Percentiles rank a stretch among this genome's conserved stretches.
Evolutionary conservation across 495 filamentous ascomycete genomes (phyloP).

Genomic region (Neurospora discreta): DNA sequence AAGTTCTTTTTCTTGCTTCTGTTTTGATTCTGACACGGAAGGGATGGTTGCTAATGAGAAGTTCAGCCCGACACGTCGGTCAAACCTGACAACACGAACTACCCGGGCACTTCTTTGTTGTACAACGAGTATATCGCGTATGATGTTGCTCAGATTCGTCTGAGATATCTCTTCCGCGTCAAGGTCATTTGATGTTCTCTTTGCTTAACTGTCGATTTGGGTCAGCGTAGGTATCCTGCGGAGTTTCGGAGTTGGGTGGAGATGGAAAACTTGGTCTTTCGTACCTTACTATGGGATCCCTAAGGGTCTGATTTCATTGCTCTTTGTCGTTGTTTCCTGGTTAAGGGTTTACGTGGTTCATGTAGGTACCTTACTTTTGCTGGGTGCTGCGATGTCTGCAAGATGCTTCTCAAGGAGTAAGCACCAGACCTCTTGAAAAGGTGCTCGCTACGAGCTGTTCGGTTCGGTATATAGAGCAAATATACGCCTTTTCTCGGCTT

Average conservation of each 20-base stretch:
- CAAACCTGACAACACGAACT: slow-evolving; percentile 26
- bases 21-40: neutral
- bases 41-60: neutral
- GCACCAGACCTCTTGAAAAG: neutral
- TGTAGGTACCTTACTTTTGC: neutral
- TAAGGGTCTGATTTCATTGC: neutral
- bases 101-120: slow-evolving; percentile 23
- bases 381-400: neutral
- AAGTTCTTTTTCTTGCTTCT: slow-evolving; percentile 9
- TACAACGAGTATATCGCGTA: slow-evolving; percentile 77
- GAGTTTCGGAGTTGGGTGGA: neutral
- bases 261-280: neutral
- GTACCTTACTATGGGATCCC: neutral
- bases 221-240: neutral
- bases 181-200: slow-evolving; percentile 11
- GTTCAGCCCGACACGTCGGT: slow-evolving; percentile 35
- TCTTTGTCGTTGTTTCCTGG: neutral
- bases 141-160: slow-evolving; percentile 63
- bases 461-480: neutral
- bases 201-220: too few relatives aligned
- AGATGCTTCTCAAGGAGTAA: neutral
- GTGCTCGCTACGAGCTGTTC: neutral
- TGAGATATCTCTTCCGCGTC: slow-evolving; percentile 67
- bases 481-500: neutral
- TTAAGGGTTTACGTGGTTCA: neutral